Conservation (phyloP, 345 rosid genomes). For the Bruguiera sexangula region DNA sequence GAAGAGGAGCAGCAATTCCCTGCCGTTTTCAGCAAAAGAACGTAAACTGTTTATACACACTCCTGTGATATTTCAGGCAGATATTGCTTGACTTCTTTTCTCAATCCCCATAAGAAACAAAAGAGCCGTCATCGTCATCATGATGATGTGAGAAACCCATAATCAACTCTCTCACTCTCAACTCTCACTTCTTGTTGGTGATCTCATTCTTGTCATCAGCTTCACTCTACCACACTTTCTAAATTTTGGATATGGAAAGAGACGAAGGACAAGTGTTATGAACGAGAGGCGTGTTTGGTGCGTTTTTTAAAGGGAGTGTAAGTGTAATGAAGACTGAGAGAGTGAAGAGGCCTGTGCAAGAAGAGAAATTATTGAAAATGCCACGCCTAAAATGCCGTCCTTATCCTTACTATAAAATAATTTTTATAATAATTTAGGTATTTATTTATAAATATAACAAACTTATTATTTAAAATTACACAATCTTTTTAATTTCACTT, state of each 20-base stretch:
- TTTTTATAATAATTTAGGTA: too few relatives aligned
- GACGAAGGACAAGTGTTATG: not conserved
- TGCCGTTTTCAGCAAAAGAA: constrained; percentile 15
- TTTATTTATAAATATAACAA: too few relatives aligned
- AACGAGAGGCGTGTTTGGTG: constrained; percentile 15
- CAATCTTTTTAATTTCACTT: too few relatives aligned
- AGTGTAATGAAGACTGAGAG: not conserved
- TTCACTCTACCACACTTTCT: not conserved
- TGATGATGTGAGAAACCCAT: not conserved
- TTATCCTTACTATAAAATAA: too few relatives aligned
- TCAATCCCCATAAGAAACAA: constrained; percentile 17
- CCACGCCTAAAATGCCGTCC: too few relatives aligned
- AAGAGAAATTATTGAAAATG: not conserved
- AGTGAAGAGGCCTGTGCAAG: constrained; percentile 20
- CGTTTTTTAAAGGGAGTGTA: constrained; percentile 14
- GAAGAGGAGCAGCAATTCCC: constrained; percentile 3
- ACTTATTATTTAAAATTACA: too few relatives aligned
- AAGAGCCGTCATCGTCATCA: not conserved
- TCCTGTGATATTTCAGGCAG: constrained; percentile 9
- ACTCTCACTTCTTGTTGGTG: constrained; percentile 16
- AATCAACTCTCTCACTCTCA: constrained; percentile 6
- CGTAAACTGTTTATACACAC: not conserved
- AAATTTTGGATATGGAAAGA: constrained; percentile 2
- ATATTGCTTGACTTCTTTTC: constrained; percentile 10
- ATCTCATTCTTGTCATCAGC: constrained; percentile 11